Evolutionary conservation across 306 rosid species (phyloP), one percentile per base, ranked within the genome.

Genomic region (Prunus mongolica): DNA sequence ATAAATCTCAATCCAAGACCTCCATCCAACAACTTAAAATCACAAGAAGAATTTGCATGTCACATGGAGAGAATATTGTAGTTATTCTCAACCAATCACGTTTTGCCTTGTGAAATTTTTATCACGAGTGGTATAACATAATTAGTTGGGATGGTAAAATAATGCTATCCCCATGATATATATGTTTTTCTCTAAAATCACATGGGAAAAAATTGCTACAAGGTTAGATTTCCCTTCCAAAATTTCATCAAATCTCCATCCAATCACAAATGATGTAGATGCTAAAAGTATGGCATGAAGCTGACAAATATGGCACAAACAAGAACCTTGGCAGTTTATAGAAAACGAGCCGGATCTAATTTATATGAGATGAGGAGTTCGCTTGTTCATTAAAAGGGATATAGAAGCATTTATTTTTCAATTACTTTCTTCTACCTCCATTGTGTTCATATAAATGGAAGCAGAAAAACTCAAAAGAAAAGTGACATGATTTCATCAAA

Each of bases 401-500:
- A 49, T 49, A 49, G 44, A 49, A 12, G 54, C 10, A 12, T 60
- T 60, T 60, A 60, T 25, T 12, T 12, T 14, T 25, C 19, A 5
- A 25, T 32, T 27, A 27, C 19, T 52, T 30, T 52, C n/a, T n/a
- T 32, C 50, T 20, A n/a, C 32, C 75, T 54, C 38, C 65, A 3
- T 7, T 4, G 24, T 56, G 54, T 54, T 55, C 52, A 41, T 20
- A 15, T 24, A 45, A 20, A 34, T 14, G 38, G 75, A 44, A 24
- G 45, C 8, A 58, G 66, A 58, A 73, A 16, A 41, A 30, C 18
- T 57, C 41, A 4, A 24, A 57, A 56, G 12, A 72, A 44, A 16
- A 24, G 18, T 45, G 72, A 46, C 30, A 25, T 24, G 72, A 68
- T 24, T 47, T 60, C 44, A 38, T 69, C 73, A 69, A 69, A 69